Base-by-base conservation (phyloP, 2,329 filamentous ascomycete species). In the Cryoendolithus antarcticus region DNA sequence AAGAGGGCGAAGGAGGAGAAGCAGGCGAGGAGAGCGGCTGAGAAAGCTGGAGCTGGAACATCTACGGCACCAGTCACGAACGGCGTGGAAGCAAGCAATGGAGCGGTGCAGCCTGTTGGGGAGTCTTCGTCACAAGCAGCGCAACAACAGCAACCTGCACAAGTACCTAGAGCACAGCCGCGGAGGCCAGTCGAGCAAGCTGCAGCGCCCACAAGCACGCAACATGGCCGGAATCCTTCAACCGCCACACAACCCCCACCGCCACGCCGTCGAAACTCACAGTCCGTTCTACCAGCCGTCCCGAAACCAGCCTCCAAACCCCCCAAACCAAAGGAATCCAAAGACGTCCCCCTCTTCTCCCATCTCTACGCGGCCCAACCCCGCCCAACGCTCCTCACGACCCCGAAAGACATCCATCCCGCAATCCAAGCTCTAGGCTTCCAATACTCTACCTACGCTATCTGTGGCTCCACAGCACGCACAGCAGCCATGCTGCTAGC, bases 1-100 rank as follows among this genome's bases (percentile, higher is more conserved):
- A 89, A 88, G 54, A 79, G 77, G 58, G 81, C 82, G 45, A 89
- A 94, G 60, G 88, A 85, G 27, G 89, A 95, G 59, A 96, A 95
- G 66, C 82, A 83, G 38, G 86, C 86, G 34, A 73, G 85, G 44
- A 74, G 89, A 65, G 85, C 82, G 35, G 55, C 56, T 35, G 49
- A 55, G 42, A 59, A 57, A 40, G 55, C 54, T 37, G 44, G 50
- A 31, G 42, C 44, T 27, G 52, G 49, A 10, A 49, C 45, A 2
- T 32, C 41, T 32, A 21, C 36, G 34, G 50, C 45, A 2, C 33
- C 41, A 32, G 41, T 44, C 10, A 27, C 36, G 35, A 51, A 48
- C 39, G 44, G 32, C 24, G 39, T 35, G 45, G 40, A 44, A 9
- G 37, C 43, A 48, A 38, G 37, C 4, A 50, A 48, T 39, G 44